phyloP scores from a whole-genome alignment of 2,329 filamentous ascomycete genomes.

The Teratosphaeria viscida region DNA sequence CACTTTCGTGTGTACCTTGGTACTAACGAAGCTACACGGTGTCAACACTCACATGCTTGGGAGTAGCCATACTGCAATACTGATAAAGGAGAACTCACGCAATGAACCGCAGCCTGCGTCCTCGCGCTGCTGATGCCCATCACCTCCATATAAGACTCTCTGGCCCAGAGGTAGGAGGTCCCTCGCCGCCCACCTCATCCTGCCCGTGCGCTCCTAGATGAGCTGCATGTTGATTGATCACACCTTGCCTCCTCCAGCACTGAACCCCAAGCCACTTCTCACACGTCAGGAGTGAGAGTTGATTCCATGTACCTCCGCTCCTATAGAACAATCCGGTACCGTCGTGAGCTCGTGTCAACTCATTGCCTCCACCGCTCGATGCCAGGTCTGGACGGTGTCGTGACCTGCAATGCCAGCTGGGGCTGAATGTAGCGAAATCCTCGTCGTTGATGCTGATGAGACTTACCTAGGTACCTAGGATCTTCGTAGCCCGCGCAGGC shows the following conservation, averaged over 20 bases:
- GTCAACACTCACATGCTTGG: neutral
- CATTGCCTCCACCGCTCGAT: neutral
- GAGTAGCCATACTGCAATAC: neutral
- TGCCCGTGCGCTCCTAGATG: too few species aligned
- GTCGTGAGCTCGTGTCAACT: too few species aligned
- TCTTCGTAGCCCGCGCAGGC: neutral
- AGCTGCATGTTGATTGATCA: too few species aligned
- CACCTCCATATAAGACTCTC: neutral
- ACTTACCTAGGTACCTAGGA: neutral
- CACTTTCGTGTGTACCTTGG: neutral
- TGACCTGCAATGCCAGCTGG: neutral
- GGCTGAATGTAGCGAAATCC: neutral
- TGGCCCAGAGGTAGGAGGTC: neutral
- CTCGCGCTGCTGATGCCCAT: neutral
- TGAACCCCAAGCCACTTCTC: too few species aligned
- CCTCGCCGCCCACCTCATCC: neutral
- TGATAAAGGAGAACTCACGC: neutral
- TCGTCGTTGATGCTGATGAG: neutral
- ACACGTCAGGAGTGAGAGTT: too few species aligned
- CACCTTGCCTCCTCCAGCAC: too few species aligned
- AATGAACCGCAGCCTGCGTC: neutral
- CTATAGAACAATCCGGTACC: too few species aligned
- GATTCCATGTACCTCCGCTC: too few species aligned
- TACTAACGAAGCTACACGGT: neutral
- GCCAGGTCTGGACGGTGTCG: neutral